A percentile compares a stretch with the other conserved stretches of the same genome.
phyloP scores from a whole-genome alignment of 2,329 filamentous ascomycete species.

The Neoarthrinium moseri region DNA sequence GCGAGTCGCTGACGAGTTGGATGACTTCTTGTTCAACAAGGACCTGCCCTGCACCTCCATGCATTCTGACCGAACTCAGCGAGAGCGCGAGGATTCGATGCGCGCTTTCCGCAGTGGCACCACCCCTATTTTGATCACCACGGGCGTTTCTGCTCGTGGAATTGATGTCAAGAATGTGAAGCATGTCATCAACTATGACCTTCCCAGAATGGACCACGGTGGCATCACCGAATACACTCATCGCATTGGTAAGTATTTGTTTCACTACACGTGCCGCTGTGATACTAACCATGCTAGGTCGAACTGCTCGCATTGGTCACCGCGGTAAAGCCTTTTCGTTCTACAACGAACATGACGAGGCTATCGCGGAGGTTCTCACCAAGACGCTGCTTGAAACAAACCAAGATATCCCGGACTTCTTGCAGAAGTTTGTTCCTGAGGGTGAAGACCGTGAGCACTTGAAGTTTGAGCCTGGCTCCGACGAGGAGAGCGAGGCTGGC shows the following conservation, averaged over 20 bases:
- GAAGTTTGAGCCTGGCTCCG: conserved; percentile 55
- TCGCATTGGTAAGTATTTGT: conserved; percentile 70
- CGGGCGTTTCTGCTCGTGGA: conserved; percentile 82
- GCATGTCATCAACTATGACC: conserved; percentile 92
- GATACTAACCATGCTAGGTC: conserved; percentile 51
- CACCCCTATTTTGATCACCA: conserved; percentile 79
- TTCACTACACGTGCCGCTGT: background rate
- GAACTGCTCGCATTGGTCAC: conserved; percentile 91
- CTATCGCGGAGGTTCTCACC: conserved; percentile 71
- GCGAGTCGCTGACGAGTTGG: conserved; percentile 74
- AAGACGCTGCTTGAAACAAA: conserved; percentile 79
- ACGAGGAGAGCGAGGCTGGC: conserved; percentile 41
- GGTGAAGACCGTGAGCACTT: conserved; percentile 44
- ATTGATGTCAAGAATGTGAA: conserved; percentile 84
- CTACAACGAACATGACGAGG: conserved; percentile 75
- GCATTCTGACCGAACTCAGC: conserved; percentile 82
- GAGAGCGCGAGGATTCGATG: conserved; percentile 89
- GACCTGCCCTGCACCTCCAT: conserved; percentile 83
- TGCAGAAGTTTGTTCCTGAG: conserved; percentile 63
- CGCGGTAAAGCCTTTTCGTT: conserved; percentile 84
- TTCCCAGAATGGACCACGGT: conserved; percentile 72
- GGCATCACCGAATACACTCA: conserved; percentile 93
- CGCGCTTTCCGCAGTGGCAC: conserved; percentile 76
- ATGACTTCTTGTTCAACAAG: conserved; percentile 83
- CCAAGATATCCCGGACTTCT: conserved; percentile 80